A percentile compares a stretch with the other conserved stretches of the same genome.
phyloP scores from a whole-genome alignment of 129 eudicot species.

The Erigeron canadensis region DNA sequence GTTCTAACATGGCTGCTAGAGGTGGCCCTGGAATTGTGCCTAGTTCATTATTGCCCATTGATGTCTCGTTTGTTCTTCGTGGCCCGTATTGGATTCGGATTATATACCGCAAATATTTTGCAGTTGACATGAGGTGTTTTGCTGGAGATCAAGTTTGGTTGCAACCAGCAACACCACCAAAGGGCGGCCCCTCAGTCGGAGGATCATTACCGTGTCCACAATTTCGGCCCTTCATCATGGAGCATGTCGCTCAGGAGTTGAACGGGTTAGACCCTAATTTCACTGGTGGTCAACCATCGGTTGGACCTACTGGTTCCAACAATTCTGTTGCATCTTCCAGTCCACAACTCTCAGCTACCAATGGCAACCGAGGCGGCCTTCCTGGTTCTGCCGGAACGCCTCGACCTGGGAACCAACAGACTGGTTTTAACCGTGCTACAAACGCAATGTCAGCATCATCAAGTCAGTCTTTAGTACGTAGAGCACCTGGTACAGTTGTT shows the following conservation, averaged over 20 bases:
- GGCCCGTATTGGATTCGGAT: constrained; percentile 99
- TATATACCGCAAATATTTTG: constrained; percentile 84
- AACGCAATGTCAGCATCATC: constrained; percentile 51
- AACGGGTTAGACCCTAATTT: constrained; percentile 91
- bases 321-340: constrained; percentile 46
- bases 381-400: constrained; percentile 44
- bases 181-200: constrained; percentile 91
- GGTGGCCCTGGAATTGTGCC: constrained; percentile 99
- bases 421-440: constrained; percentile 58
- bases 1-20: constrained; percentile 78
- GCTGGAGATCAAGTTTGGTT: constrained; percentile 99
- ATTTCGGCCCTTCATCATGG: constrained; percentile 99
- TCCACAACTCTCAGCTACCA: constrained; percentile 47
- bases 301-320: constrained; percentile 47
- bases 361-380: constrained; percentile 55
- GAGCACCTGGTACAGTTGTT: constrained; percentile 77
- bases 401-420: constrained; percentile 60
- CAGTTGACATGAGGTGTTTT: constrained; percentile 99
- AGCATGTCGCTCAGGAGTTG: constrained; percentile 97
- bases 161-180: constrained; percentile 99
- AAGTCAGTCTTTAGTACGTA: constrained; percentile 59
- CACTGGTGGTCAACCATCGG: constrained; percentile 62
- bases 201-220: constrained; percentile 99
- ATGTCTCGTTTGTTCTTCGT: constrained; percentile 95
- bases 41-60: constrained; percentile 91